Conservation (phyloP, 169 alveolate genomes). For the Plasmodium sp. region DNA sequence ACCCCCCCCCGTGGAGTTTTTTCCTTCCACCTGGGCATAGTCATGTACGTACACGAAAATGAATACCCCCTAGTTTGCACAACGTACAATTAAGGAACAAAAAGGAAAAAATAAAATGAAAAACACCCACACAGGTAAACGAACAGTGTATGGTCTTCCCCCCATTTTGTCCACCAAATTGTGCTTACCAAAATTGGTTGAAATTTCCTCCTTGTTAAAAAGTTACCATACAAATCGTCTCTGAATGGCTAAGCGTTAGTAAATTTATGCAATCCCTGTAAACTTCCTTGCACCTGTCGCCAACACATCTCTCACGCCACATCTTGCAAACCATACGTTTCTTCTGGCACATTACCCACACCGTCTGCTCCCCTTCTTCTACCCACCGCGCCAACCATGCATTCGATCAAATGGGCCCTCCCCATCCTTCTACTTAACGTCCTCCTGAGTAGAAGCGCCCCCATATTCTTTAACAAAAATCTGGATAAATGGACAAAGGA, state of each 20-base stretch:
- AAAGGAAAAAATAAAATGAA: background rate
- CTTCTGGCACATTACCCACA: background rate
- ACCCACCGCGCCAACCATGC: background rate
- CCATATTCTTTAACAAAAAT: conserved; percentile 42
- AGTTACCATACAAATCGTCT: background rate
- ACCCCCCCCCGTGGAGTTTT: background rate
- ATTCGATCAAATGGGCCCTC: conserved; percentile 4
- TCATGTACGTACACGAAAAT: background rate
- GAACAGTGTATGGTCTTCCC: background rate
- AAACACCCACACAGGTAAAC: background rate
- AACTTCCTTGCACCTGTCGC: background rate
- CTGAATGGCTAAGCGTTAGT: background rate
- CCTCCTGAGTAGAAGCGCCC: background rate
- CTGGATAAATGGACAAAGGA: conserved; percentile 63
- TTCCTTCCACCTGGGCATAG: background rate
- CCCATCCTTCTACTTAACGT: background rate
- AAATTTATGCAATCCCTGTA: background rate
- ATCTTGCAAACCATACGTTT: background rate
- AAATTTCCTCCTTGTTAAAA: background rate
- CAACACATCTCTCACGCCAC: background rate
- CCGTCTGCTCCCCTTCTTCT: background rate
- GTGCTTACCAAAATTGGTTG: background rate
- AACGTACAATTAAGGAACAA: background rate
- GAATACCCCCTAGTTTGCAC: background rate
- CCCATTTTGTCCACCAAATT: background rate